Evolutionary conservation across 495 filamentous ascomycete genomes (phyloP).

Genomic region (Chlorociboria aeruginascens): DNA sequence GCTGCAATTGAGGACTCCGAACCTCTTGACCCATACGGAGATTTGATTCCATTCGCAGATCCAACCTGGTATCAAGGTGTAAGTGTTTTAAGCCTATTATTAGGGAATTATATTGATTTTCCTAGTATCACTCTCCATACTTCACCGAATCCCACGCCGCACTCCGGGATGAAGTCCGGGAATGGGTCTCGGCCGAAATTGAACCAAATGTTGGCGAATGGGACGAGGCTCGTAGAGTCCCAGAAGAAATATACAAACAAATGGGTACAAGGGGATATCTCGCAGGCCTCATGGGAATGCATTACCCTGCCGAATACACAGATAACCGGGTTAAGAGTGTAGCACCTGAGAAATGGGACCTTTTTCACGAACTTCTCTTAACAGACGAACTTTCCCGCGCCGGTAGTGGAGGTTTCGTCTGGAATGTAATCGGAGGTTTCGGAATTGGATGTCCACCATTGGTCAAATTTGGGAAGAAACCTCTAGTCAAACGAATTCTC

Average conservation of each 20-base stretch:
- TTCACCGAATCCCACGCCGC: slow-evolving; percentile 88
- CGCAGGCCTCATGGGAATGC: slow-evolving; percentile 72
- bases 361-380: slow-evolving; percentile 92
- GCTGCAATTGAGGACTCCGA: slow-evolving; percentile 47
- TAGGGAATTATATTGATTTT: neutral
- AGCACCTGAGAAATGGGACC: slow-evolving; percentile 81
- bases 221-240: slow-evolving; percentile 85
- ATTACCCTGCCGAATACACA: slow-evolving; percentile 66
- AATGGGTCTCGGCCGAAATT: slow-evolving; percentile 84
- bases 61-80: slow-evolving; percentile 95
- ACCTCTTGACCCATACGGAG: slow-evolving; percentile 72
- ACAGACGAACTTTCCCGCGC: slow-evolving; percentile 87
- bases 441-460: slow-evolving; percentile 89
- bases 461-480: slow-evolving; percentile 84
- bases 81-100: slow-evolving; percentile 25
- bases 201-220: slow-evolving; percentile 90
- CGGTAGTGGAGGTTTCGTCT: slow-evolving; percentile 90
- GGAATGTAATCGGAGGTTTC: slow-evolving; percentile 88
- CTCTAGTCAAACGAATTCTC: slow-evolving; percentile 64
- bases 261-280: slow-evolving; percentile 91
- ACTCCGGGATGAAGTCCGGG: slow-evolving; percentile 76
- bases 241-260: slow-evolving; percentile 71
- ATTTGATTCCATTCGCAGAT: slow-evolving; percentile 82
- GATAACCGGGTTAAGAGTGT: slow-evolving; percentile 63
- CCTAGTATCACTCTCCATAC: slow-evolving; percentile 87